Base-by-base conservation (phyloP, 176 grass and related monocot genomes). In the Elymus sibiricus region DNA sequence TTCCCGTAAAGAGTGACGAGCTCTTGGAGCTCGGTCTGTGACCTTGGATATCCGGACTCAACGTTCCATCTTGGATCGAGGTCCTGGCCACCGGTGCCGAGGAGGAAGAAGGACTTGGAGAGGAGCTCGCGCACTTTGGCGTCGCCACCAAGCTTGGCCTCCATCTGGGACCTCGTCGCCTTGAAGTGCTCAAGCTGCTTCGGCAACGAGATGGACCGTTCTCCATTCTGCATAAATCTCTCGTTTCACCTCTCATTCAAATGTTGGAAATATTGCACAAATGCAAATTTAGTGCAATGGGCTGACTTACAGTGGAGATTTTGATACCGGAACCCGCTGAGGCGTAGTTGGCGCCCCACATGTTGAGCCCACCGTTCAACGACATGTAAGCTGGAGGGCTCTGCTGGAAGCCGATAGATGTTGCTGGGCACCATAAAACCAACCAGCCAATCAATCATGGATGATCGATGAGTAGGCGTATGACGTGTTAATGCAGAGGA, bases 311-410 rank as follows among this genome's bases (percentile, higher is more conserved):
- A 24, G 77, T 78, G 3, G 47, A 37, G 35, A 53, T 37, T 7
- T 76, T 12, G 5, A 83, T 82, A 22, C 88, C 83, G 38, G 83
- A 38, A 5, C 58, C 83, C 5, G 19, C 77, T 0, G 83, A 90
- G 22, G 88, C 88, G 16, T 86, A 90, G 84, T 62, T 90, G 10
- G 78, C 70, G 1, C 78, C 83, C 13, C 47, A 51, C 15, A 51
- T 51, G 29, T 32, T 21, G 86, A 79, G 38, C 56, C 82, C 5
- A 28, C 40, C 17, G 5, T 44, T 15, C 7, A 86, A 2, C 11
- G 88, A 77, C 16, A 82, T 78, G 35, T 70, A 82, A 19, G 83
- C 39, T 1, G 88, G 88, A 16, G 83, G 88, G 83, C 88, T 86
- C 42, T 44, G 73, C 49, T 26, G 58, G 34, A 82, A 86, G 13